A percentile compares a stretch with the other conserved stretches of the same genome.
These are phyloP conservation scores for Bauhinia variegata DNA, from an alignment of 306 rosid genomes.

Conservation along the genomic window DNA sequence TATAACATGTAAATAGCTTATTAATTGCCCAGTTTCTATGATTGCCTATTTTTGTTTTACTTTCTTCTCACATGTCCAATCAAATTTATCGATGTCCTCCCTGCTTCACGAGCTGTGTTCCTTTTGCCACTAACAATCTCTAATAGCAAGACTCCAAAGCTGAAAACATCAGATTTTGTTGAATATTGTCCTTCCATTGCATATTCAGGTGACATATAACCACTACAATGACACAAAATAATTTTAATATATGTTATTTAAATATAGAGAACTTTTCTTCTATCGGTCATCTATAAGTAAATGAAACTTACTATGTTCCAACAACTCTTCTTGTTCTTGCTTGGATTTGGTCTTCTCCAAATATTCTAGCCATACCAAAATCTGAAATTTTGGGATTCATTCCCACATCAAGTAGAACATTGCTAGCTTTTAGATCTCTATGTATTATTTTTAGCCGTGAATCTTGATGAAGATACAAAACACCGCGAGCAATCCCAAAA, in stretches of 20 bases:
- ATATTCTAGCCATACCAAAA: constrained; percentile 53
- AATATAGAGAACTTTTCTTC: not conserved
- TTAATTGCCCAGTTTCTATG: not conserved
- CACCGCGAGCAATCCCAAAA: constrained; percentile 44
- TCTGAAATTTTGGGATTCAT: constrained; percentile 53
- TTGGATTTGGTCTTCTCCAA: constrained; percentile 40
- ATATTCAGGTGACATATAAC: constrained; percentile 55
- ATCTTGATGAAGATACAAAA: constrained; percentile 52
- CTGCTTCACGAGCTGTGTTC: constrained; percentile 26
- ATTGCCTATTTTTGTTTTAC: not conserved
- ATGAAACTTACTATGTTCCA: constrained; percentile 50
- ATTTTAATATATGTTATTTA: not conserved
- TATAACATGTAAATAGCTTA: too few relatives aligned
- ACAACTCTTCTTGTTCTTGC: constrained; percentile 44
- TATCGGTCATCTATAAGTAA: not conserved
- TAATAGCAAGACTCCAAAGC: constrained; percentile 48
- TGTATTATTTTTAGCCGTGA: constrained; percentile 48
- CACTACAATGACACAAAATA: constrained; percentile 16
- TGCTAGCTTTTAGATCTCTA: constrained; percentile 52
- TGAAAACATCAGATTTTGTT: constrained; percentile 47
- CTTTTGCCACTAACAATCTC: constrained; percentile 42
- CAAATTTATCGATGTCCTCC: constrained; percentile 32
- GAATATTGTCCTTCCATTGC: constrained; percentile 51
- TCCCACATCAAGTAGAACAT: constrained; percentile 41
- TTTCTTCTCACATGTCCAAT: constrained; percentile 36